Evolutionary conservation across 78 protist species (phyloP).

Genomic region (Guillardia theta): DNA sequence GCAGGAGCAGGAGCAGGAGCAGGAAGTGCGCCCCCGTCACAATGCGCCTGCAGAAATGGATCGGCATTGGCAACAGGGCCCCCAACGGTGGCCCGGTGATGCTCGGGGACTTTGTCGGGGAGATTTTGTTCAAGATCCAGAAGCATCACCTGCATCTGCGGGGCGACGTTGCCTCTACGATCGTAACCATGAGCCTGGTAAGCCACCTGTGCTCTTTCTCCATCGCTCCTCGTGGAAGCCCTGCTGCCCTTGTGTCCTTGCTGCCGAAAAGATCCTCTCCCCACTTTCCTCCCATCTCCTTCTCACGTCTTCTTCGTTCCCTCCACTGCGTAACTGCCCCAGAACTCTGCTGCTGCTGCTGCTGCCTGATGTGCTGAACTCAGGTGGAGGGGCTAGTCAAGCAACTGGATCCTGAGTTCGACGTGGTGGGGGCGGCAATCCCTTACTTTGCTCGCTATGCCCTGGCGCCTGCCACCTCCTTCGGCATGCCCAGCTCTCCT

Average conservation of each 20-base stretch:
- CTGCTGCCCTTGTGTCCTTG: neutral
- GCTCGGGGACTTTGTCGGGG: neutral
- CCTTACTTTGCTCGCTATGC: conserved; percentile 29
- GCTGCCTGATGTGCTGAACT: neutral
- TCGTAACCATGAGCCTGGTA: conserved; percentile 5
- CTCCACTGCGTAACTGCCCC: neutral
- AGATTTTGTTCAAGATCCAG: neutral
- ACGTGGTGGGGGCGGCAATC: neutral
- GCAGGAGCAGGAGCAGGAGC: too few relatives aligned
- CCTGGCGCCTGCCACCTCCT: too few relatives aligned
- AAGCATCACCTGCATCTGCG: neutral
- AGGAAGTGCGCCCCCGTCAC: too few relatives aligned
- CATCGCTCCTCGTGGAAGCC: neutral
- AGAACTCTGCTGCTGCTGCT: neutral
- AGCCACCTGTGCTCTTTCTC: neutral
- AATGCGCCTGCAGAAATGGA: too few relatives aligned
- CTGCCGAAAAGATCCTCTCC: neutral
- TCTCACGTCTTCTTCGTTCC: neutral
- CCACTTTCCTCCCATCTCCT: neutral
- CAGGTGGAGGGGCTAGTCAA: conserved; percentile 7
- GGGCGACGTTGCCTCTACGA: conserved; percentile 22
- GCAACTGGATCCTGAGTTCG: conserved; percentile 24
- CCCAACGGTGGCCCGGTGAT: neutral
- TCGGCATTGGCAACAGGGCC: neutral
- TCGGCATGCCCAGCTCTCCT: too few relatives aligned